These are phyloP conservation scores for Diacronema lutheri DNA, from an alignment of 78 protist genomes.

Conservation along the genomic window DNA sequence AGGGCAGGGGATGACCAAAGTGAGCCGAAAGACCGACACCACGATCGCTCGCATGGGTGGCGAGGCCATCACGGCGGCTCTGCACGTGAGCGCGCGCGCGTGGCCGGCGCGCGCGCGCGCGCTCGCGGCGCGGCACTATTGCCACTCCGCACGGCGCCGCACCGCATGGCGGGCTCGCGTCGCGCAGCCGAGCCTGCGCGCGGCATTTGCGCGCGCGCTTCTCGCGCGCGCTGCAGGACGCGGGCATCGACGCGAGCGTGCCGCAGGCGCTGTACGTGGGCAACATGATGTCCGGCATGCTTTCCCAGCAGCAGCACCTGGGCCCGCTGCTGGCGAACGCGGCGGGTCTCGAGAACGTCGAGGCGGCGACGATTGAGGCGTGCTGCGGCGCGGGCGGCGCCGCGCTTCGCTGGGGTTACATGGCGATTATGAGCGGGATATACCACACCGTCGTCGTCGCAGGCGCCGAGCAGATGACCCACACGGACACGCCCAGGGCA, in stretches of 20 bases:
- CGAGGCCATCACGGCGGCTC: neutral
- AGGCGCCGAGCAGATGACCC: constrained; percentile 30
- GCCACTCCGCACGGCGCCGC: too few species aligned
- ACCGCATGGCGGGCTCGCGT: too few species aligned
- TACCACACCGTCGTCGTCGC: constrained; percentile 6
- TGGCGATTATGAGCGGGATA: neutral
- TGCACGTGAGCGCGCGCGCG: neutral
- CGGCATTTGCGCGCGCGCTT: too few species aligned
- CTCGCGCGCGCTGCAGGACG: neutral
- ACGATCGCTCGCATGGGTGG: constrained; percentile 7
- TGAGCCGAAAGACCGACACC: neutral
- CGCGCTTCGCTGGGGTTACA: constrained; percentile 1
- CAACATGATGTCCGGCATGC: constrained; percentile 28
- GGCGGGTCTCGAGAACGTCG: neutral
- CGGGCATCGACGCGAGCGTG: neutral
- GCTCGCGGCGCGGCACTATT: too few species aligned
- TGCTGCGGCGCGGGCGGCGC: constrained; percentile 33
- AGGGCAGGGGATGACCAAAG: neutral
- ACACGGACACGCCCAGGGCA: neutral
- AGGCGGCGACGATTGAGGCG: neutral
- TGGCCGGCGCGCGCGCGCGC: too few species aligned
- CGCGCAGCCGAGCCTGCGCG: too few species aligned
- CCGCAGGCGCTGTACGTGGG: neutral
- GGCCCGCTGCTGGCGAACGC: constrained; percentile 10
- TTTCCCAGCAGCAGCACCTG: neutral